A percentile compares a stretch with the other conserved stretches of the same genome.
Conservation (phyloP, 257 asterid species). For the Orobanche coerulescens region DNA sequence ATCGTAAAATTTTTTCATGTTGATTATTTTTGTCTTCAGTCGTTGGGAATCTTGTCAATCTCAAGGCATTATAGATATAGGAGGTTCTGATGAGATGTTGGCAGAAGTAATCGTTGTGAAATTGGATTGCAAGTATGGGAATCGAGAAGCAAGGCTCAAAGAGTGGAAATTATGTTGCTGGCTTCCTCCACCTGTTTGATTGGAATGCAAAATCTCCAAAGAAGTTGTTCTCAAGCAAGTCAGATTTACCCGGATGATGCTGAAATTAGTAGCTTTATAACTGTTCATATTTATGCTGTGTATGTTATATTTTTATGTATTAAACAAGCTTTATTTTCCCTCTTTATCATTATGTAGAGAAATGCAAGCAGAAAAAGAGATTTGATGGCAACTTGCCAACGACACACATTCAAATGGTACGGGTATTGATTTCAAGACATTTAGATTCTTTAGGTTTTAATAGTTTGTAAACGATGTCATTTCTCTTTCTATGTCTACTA, state of each 20-base stretch:
- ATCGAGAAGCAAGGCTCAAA: constrained; percentile 54
- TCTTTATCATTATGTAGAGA: constrained; percentile 37
- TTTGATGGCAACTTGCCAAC: constrained; percentile 51
- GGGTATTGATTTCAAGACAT: background rate
- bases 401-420: constrained; percentile 52
- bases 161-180: constrained; percentile 71
- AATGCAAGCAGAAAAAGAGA: constrained; percentile 73
- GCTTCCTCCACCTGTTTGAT: constrained; percentile 77
- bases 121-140: constrained; percentile 35
- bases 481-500: constrained; percentile 13
- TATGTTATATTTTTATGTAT: too few relatives aligned
- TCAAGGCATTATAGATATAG: too few relatives aligned
- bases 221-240: constrained; percentile 67
- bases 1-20: too few relatives aligned
- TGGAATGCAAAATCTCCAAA: constrained; percentile 86
- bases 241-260: constrained; percentile 64
- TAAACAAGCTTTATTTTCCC: background rate
- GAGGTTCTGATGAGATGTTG: too few relatives aligned
- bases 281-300: background rate
- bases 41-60: too few relatives aligned
- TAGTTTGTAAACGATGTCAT: background rate
- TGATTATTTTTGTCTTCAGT: too few relatives aligned
- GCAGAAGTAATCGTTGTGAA: too few relatives aligned
- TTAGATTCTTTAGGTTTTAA: background rate
- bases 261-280: background rate